Conservation (phyloP, 495 filamentous ascomycete species). For the Penicillium coprophilum region DNA sequence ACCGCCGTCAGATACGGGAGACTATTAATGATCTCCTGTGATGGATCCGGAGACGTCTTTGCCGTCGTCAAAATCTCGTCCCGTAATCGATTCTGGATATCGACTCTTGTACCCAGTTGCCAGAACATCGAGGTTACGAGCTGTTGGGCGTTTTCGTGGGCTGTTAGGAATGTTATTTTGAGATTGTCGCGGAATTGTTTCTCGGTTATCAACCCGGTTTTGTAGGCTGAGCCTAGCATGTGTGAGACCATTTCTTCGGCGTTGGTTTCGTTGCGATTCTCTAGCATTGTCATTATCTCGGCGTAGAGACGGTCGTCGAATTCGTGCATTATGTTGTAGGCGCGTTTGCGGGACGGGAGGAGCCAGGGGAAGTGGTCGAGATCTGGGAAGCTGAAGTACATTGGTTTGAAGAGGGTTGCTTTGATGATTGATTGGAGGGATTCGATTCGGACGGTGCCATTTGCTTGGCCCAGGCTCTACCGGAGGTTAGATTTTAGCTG, state of each 20-base stretch:
- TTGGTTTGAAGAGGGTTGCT: constrained; percentile 38
- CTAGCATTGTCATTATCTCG: constrained; percentile 21
- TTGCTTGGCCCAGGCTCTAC: constrained; percentile 9
- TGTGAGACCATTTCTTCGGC: constrained; percentile 23
- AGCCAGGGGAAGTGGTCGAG: constrained; percentile 31
- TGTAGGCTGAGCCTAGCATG: constrained; percentile 25
- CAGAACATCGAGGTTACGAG: constrained; percentile 35
- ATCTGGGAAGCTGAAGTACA: constrained; percentile 42
- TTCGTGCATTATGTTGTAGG: constrained; percentile 30
- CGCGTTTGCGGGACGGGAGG: constrained; percentile 27
- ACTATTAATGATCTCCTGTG: constrained; percentile 25
- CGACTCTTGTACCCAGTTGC: constrained; percentile 26
- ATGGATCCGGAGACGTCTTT: background rate
- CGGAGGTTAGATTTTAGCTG: background rate
- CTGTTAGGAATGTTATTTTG: constrained; percentile 36
- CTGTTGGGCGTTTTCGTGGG: constrained; percentile 37
- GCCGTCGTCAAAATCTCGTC: constrained; percentile 22
- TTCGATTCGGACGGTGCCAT: constrained; percentile 20
- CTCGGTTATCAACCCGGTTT: constrained; percentile 24
- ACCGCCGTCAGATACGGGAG: constrained; percentile 39
- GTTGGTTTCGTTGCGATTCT: constrained; percentile 2
- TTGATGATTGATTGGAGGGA: constrained; percentile 32
- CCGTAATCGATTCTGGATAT: constrained; percentile 31
- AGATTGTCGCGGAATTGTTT: constrained; percentile 38
- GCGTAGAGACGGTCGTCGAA: constrained; percentile 28